Conservation (phyloP, 176 grass and related monocot species). For the Alopecurus myosuroides region DNA sequence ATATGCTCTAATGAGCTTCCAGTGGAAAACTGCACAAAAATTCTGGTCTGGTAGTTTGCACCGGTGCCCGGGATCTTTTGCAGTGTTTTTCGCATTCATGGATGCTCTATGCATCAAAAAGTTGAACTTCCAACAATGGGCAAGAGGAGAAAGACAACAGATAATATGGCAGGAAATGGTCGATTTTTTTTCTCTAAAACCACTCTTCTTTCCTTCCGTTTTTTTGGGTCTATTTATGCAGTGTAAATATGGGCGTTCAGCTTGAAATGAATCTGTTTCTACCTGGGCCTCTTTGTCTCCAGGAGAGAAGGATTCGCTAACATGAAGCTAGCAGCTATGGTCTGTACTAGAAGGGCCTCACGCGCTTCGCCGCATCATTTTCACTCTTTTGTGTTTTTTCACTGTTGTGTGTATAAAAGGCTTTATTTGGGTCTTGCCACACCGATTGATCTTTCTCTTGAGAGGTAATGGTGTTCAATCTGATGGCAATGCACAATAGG, state of each 20-base stretch:
- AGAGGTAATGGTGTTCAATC: not conserved
- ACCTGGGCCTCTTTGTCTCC: too few relatives aligned
- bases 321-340: too few relatives aligned
- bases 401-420: not conserved
- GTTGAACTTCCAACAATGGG: conserved; percentile 89
- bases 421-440: not conserved
- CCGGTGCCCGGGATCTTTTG: conserved; percentile 64
- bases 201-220: conserved; percentile 8
- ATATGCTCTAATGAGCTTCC: conserved; percentile 97
- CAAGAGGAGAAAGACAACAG: conserved; percentile 18
- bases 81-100: conserved; percentile 80
- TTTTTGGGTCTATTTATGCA: conserved; percentile 19
- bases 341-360: not conserved
- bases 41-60: conserved; percentile 78
- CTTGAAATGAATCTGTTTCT: too few relatives aligned
- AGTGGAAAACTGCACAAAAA: conserved; percentile 79
- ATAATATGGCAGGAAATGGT: not conserved
- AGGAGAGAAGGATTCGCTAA: too few relatives aligned
- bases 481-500: too few relatives aligned
- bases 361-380: too few relatives aligned
- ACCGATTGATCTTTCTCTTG: not conserved
- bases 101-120: conserved; percentile 79
- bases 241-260: conserved; percentile 52
- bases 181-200: conserved; percentile 23
- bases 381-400: not conserved